Percentiles rank a stretch among this genome's conserved stretches.
phyloP scores from a whole-genome alignment of 2,329 filamentous ascomycete species.

The Fusarium armeniacum region DNA sequence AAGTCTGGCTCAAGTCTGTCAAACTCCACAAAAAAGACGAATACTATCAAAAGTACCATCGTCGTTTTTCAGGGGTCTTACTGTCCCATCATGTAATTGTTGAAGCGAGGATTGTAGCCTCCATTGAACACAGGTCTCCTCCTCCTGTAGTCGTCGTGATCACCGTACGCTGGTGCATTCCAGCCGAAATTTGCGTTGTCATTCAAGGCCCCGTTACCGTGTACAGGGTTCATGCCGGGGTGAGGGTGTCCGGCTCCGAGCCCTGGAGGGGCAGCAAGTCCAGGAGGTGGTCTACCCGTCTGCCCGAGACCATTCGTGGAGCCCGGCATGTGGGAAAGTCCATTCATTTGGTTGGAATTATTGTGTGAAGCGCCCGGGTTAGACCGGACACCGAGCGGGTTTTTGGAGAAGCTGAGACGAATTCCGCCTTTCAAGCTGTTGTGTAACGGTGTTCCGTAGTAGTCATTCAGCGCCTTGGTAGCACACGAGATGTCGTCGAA shows the following conservation, averaged over 20 bases:
- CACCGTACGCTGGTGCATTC: constrained; percentile 44
- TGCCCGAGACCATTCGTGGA: constrained; percentile 73
- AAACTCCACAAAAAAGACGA: background rate
- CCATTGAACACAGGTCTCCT: constrained; percentile 37
- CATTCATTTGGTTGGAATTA: constrained; percentile 60
- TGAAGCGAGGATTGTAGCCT: constrained; percentile 41
- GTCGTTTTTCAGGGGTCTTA: background rate
- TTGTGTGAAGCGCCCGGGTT: constrained; percentile 70
- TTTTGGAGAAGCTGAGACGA: constrained; percentile 96
- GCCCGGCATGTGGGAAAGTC: constrained; percentile 67
- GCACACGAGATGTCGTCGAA: constrained; percentile 95
- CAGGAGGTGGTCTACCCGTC: constrained; percentile 83
- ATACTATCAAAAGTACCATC: background rate
- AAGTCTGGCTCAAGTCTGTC: background rate
- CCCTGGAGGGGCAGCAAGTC: constrained; percentile 81
- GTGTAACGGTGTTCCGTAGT: constrained; percentile 88
- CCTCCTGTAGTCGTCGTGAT: constrained; percentile 29
- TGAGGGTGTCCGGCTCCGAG: constrained; percentile 59
- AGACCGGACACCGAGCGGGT: constrained; percentile 91
- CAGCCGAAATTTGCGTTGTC: constrained; percentile 43
- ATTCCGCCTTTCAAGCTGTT: constrained; percentile 97
- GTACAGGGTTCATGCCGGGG: constrained; percentile 46
- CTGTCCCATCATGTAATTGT: constrained; percentile 12
- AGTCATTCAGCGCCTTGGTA: constrained; percentile 88
- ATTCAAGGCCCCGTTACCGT: constrained; percentile 37